phyloP scores from a whole-genome alignment of 2,329 filamentous ascomycete genomes.

The Sclerotinia sclerotiorum region DNA sequence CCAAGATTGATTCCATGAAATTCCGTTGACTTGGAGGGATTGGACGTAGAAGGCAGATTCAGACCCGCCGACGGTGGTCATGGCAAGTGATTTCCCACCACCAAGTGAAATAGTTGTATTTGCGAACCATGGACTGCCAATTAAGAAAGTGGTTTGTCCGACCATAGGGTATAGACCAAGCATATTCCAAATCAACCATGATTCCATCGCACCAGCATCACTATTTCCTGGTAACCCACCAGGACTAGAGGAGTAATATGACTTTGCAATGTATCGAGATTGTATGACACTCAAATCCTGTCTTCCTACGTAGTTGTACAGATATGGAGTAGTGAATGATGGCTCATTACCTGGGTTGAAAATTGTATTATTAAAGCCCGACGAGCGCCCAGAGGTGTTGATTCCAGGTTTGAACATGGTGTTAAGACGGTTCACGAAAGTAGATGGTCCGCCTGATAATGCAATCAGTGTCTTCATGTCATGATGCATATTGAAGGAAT shows the following conservation, averaged over 20 bases:
- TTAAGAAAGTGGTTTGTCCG: conserved; percentile 65
- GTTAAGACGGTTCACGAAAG: conserved; percentile 51
- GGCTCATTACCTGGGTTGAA: conserved; percentile 53
- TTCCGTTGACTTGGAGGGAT: conserved; percentile 63
- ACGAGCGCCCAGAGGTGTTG: conserved; percentile 34
- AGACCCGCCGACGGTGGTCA: conserved; percentile 50
- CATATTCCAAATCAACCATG: conserved; percentile 68
- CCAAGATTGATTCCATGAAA: conserved; percentile 63
- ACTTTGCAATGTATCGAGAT: conserved; percentile 58
- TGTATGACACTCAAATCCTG: conserved; percentile 61
- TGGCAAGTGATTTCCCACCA: conserved; percentile 53
- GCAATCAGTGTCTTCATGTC: conserved; percentile 52
- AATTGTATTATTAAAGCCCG: conserved; percentile 41
- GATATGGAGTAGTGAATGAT: conserved; percentile 62
- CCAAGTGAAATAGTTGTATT: conserved; percentile 60
- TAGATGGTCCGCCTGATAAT: conserved; percentile 48
- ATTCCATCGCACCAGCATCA: conserved; percentile 72
- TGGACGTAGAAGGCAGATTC: conserved; percentile 60
- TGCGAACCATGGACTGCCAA: conserved; percentile 63
- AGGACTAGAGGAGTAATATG: conserved; percentile 56
- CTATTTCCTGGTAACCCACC: conserved; percentile 66
- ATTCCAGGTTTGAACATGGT: conserved; percentile 50
- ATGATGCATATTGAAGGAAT: conserved; percentile 58
- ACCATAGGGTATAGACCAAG: conserved; percentile 68
- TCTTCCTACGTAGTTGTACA: conserved; percentile 66